Base-by-base conservation (phyloP, 495 filamentous ascomycete genomes). In the Apodospora peruviana region DNA sequence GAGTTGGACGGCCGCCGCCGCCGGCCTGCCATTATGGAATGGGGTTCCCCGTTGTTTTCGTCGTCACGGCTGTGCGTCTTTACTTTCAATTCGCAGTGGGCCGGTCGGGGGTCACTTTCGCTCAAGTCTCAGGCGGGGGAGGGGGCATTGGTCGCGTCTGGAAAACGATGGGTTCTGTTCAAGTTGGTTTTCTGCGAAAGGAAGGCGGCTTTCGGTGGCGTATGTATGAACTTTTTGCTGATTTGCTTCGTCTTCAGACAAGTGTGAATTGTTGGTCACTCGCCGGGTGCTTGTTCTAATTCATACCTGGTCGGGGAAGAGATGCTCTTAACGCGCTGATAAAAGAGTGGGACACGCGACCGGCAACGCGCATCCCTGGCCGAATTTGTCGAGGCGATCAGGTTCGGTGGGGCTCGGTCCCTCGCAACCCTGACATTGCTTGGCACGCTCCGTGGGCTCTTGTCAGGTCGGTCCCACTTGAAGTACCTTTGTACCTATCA, bases 21-120 rank as follows among this genome's bases (percentile, higher is more conserved):
- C 42, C 66, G 68, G 35, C 67, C 59, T 43, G 51, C 57, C 69
- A 72, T 72, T 7, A 32, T 32, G 27, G 7, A 7, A 14, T 32
- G 27, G 27, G 27, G 27, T 32, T 7, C 7, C 7, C 7, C 27
- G 7, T 7, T 7, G 14, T 7, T 32, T 32, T 14, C 7, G 27
- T 32, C 14, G 27, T 32, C 27, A 32, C 14, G 27, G n/a, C n/a
- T n/a, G n/a, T n/a, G n/a, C n/a, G n/a, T n/a, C n/a, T n/a, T n/a
- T n/a, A n/a, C n/a, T n/a, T n/a, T n/a, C n/a, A 32, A 14, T 32
- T 32, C 27, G 27, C 7, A 32, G 27, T 7, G 7, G 14, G 7
- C 14, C 27, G 14, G 14, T 32, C 27, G 27, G 7, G 27, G 27
- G 27, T 32, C 27, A 32, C 7, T 32, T n/a, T n/a, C n/a, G n/a